Evolutionary conservation across 805 yeast species (phyloP).

Genomic region (Candida boidinii): DNA sequence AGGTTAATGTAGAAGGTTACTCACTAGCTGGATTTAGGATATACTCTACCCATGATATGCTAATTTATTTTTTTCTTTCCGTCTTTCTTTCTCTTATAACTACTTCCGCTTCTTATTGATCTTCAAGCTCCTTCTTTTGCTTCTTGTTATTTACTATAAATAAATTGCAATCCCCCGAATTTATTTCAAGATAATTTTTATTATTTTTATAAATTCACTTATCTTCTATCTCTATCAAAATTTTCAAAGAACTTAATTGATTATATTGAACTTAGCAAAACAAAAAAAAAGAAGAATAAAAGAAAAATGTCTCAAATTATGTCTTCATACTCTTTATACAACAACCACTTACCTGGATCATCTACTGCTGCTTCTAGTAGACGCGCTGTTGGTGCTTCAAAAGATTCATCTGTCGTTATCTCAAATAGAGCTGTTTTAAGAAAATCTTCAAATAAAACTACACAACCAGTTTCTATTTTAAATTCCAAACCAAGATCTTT

Average conservation of each 20-base stretch:
- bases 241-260: no score
- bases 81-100: background rate
- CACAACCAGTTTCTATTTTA: background rate
- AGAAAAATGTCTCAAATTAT: background rate
- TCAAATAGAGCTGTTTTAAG: background rate
- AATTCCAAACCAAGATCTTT: background rate
- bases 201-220: background rate
- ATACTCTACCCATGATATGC: background rate
- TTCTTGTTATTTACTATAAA: no score
- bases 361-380: background rate
- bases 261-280: no score
- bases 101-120: background rate
- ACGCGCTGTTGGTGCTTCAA: no score
- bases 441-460: background rate
- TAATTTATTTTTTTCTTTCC: background rate
- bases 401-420: background rate
- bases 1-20: no score
- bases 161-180: background rate
- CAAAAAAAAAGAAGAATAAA: no score
- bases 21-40: no score
- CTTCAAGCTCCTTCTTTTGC: background rate
- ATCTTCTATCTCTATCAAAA: background rate
- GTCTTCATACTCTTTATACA: no score
- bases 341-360: background rate
- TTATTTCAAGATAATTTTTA: background rate